Evolutionary conservation across 2,329 filamentous ascomycete genomes (phyloP).

Genomic region (Epichloe bromicola): DNA sequence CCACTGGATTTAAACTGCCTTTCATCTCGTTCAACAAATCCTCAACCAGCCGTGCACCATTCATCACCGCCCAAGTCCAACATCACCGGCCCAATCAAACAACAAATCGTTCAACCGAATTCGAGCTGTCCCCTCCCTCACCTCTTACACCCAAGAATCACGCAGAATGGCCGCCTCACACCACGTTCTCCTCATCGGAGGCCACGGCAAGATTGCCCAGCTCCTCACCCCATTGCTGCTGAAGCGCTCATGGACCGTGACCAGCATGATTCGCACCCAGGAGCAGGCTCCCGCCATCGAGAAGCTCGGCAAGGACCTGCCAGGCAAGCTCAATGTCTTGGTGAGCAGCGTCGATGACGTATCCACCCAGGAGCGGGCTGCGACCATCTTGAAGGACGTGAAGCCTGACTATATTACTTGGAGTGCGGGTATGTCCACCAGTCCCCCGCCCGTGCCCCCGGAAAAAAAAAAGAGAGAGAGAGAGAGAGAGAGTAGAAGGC

Average conservation of each 20-base stretch:
- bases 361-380: constrained; percentile 47
- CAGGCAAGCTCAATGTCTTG: constrained; percentile 54
- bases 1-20: too few species aligned
- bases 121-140: too few species aligned
- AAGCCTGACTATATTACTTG: constrained; percentile 55
- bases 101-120: too few species aligned
- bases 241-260: constrained; percentile 61
- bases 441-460: not conserved
- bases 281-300: constrained; percentile 53
- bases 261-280: constrained; percentile 62
- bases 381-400: constrained; percentile 46
- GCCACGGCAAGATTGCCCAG: constrained; percentile 68
- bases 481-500: too few species aligned
- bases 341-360: constrained; percentile 61
- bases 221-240: constrained; percentile 66
- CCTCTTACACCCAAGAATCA: too few species aligned
- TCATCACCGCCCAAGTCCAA: too few species aligned
- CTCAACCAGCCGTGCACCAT: too few species aligned
- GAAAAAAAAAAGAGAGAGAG: not conserved
- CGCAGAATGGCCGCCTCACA: constrained; percentile 19
- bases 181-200: constrained; percentile 62
- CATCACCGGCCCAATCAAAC: too few species aligned
- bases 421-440: constrained; percentile 43
- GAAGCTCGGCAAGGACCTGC: constrained; percentile 42
- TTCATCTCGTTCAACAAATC: too few species aligned